Percentiles rank a stretch among this genome's conserved stretches.
These are phyloP conservation scores for Podosphaera aphanis DNA, from an alignment of 2,329 filamentous ascomycete species.

Conservation along the genomic window DNA sequence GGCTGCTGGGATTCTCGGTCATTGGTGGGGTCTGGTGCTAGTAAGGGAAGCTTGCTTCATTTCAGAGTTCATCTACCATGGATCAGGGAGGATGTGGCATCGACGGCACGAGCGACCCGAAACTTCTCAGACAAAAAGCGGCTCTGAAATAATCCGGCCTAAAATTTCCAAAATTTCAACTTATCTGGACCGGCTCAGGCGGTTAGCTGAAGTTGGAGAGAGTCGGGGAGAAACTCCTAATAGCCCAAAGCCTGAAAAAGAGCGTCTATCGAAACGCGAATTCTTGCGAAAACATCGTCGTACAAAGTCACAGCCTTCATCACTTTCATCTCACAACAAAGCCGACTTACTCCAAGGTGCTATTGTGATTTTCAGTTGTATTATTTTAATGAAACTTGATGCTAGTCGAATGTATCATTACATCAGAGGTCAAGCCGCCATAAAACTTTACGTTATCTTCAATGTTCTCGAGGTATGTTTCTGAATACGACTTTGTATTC, in stretches of 20 bases:
- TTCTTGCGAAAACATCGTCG: slow-evolving; percentile 34
- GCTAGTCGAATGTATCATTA: slow-evolving; percentile 96
- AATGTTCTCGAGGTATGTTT: slow-evolving; percentile 61
- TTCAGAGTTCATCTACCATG: slow-evolving; percentile 53
- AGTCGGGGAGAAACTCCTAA: slow-evolving; percentile 5
- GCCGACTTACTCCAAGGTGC: slow-evolving; percentile 81
- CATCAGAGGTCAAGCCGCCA: slow-evolving; percentile 84
- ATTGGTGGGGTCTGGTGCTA: slow-evolving; percentile 56
- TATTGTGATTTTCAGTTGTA: slow-evolving; percentile 66
- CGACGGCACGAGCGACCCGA: slow-evolving; percentile 24
- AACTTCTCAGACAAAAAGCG: slow-evolving; percentile 11
- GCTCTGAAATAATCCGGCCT: slow-evolving; percentile 10
- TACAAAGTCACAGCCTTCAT: slow-evolving; percentile 66
- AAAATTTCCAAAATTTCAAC: slow-evolving; percentile 10
- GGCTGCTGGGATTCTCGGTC: slow-evolving; percentile 49
- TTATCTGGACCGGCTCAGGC: slow-evolving; percentile 8
- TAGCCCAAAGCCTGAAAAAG: slow-evolving; percentile 7
- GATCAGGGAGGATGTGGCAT: slow-evolving; percentile 56
- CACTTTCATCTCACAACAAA: slow-evolving; percentile 70
- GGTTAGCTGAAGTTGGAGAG: slow-evolving; percentile 4
- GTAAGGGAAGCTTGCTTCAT: slow-evolving; percentile 50
- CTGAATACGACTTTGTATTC: background rate
- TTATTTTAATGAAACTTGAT: slow-evolving; percentile 72
- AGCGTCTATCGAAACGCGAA: slow-evolving; percentile 11
- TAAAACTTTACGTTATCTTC: slow-evolving; percentile 97